These are phyloP conservation scores for Musa balbisiana DNA, from an alignment of 202 grass and related monocot species.

Conservation along the genomic window DNA sequence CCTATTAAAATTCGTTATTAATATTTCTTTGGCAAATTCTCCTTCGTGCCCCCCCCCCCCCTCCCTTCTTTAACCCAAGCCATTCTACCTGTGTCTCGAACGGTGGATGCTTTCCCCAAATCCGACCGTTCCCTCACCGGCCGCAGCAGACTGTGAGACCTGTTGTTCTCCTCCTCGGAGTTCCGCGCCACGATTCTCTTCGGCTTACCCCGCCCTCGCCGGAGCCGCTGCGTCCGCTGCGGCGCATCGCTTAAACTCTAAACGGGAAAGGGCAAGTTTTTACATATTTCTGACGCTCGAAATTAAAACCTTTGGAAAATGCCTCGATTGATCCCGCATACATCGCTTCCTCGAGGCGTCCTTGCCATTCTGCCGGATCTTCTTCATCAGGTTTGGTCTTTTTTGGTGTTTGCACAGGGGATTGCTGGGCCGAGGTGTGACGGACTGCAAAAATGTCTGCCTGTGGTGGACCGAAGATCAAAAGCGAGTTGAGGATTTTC, in stretches of 20 bases:
- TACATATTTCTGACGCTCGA: neutral
- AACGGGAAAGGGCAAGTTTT: neutral
- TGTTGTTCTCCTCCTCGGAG: neutral
- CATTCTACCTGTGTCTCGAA: neutral
- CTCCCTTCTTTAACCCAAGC: neutral
- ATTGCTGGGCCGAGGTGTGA: neutral
- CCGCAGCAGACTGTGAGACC: neutral
- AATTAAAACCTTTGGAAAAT: neutral
- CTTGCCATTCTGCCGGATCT: neutral
- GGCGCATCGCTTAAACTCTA: neutral
- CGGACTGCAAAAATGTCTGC: constrained; percentile 30
- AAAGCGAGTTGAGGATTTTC: constrained; percentile 69
- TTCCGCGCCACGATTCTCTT: neutral
- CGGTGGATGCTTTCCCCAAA: too few relatives aligned
- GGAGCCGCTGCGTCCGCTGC: neutral
- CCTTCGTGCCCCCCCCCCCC: too few relatives aligned
- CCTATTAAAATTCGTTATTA: too few relatives aligned
- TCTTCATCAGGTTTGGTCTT: neutral
- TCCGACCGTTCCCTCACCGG: neutral
- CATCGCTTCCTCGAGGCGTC: neutral
- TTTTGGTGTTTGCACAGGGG: neutral
- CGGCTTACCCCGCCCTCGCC: neutral
- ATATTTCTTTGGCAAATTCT: too few relatives aligned
- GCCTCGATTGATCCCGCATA: neutral
- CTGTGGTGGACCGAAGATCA: constrained; percentile 47